Conservation (phyloP, 2,329 filamentous ascomycete species). For the Microdochium bolleyi region DNA sequence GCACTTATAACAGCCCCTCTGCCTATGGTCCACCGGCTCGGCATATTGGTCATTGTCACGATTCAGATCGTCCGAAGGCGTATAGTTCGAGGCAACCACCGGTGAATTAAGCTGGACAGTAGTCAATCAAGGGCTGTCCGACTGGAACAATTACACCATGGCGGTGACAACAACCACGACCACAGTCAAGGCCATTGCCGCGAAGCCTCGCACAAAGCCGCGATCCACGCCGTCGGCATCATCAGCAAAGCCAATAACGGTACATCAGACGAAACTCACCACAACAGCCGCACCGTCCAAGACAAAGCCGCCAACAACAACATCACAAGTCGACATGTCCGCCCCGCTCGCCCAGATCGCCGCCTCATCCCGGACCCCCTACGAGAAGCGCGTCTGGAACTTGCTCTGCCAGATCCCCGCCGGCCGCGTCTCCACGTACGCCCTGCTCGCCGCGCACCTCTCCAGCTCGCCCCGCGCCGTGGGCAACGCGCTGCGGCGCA, state of each 20-base stretch:
- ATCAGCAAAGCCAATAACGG: not conserved
- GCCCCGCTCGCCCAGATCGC: constrained; percentile 36
- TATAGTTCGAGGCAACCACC: no score
- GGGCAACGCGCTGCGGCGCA: constrained; percentile 50
- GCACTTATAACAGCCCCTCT: no score
- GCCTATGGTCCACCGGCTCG: no score
- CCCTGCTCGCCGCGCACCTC: constrained; percentile 50
- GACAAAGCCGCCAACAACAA: not conserved
- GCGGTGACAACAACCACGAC: not conserved
- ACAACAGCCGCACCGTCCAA: not conserved
- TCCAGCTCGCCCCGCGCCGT: constrained; percentile 29
- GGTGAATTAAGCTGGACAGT: no score
- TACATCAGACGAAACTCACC: no score
- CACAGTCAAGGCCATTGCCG: not conserved
- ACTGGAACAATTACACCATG: not conserved
- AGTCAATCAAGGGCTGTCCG: no score
- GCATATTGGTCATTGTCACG: no score
- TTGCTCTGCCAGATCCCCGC: constrained; percentile 69
- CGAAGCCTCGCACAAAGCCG: not conserved
- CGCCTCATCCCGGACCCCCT: constrained; percentile 35
- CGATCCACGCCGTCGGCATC: not conserved
- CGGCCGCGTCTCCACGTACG: constrained; percentile 73
- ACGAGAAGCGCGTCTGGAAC: constrained; percentile 59
- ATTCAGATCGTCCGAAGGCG: no score
- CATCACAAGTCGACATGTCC: constrained; percentile 17